Percentiles rank a stretch among this genome's conserved stretches.
Evolutionary conservation across 2,329 filamentous ascomycete species (phyloP).

Genomic region (Aspergillus ustus): DNA sequence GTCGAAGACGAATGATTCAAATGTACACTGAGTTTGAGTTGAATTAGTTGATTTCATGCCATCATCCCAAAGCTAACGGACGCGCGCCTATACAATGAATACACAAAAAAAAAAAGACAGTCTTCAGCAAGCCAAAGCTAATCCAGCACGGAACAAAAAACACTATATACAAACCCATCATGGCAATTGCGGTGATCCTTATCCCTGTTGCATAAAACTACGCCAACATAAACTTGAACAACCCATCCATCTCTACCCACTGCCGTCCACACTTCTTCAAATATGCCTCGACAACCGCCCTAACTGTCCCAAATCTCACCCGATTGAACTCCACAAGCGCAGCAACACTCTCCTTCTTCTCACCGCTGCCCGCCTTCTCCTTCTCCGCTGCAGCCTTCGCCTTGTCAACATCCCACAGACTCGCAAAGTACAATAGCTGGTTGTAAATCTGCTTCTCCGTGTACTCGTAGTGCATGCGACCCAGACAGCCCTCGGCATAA

Average conservation of each 20-base stretch:
- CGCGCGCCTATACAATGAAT: slow-evolving; percentile 20
- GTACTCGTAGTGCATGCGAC: slow-evolving; percentile 86
- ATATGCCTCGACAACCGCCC: slow-evolving; percentile 78
- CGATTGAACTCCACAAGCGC: slow-evolving; percentile 83
- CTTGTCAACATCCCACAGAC: slow-evolving; percentile 88
- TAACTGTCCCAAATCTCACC: slow-evolving; percentile 74
- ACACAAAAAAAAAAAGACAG: slow-evolving; percentile 8
- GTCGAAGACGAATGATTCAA: neutral
- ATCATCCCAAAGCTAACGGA: slow-evolving; percentile 8
- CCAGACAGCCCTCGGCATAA: slow-evolving; percentile 80
- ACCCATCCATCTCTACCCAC: slow-evolving; percentile 90
- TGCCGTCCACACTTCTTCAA: slow-evolving; percentile 86
- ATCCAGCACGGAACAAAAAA: slow-evolving; percentile 33
- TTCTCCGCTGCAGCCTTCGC: slow-evolving; percentile 62
- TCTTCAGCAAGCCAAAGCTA: slow-evolving; percentile 12
- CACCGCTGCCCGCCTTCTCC: slow-evolving; percentile 45
- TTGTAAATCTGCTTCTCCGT: slow-evolving; percentile 92
- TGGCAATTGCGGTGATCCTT: slow-evolving; percentile 7
- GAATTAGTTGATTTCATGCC: neutral
- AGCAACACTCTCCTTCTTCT: slow-evolving; percentile 68
- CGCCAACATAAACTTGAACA: slow-evolving; percentile 69
- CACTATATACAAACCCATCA: slow-evolving; percentile 33
- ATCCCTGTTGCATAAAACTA: slow-evolving; percentile 21
- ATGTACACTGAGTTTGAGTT: neutral
- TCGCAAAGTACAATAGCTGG: slow-evolving; percentile 85